phyloP scores from a whole-genome alignment of 306 rosid species.

The Fragaria iinumae region DNA sequence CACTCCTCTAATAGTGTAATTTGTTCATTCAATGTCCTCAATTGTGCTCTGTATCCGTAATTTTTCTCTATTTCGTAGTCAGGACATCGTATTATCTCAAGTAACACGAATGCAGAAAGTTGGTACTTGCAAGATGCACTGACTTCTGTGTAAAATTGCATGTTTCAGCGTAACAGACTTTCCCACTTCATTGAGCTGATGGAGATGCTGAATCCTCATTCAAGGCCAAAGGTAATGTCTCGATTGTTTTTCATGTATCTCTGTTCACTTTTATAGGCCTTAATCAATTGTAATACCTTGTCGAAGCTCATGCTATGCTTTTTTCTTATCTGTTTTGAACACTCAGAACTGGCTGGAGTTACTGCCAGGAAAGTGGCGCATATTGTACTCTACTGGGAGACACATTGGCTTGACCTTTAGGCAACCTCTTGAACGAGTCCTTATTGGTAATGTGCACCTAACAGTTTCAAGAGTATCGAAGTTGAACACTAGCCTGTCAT shows the following conservation, averaged over 20 bases:
- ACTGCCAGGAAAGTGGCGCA: conserved; percentile 96
- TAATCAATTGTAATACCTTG: not conserved
- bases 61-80: not conserved
- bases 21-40: not conserved
- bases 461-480: conserved; percentile 54
- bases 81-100: not conserved
- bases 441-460: conserved; percentile 69
- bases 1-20: not conserved
- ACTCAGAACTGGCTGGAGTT: conserved; percentile 81
- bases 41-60: not conserved
- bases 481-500: conserved; percentile 49
- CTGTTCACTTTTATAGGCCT: not conserved
- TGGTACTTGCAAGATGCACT: conserved; percentile 18
- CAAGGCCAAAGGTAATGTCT: conserved; percentile 76
- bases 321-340: not conserved
- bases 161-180: conserved; percentile 75
- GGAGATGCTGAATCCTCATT: conserved; percentile 93
- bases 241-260: not conserved
- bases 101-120: not conserved
- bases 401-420: conserved; percentile 89
- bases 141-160: conserved; percentile 14
- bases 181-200: conserved; percentile 86
- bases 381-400: conserved; percentile 85
- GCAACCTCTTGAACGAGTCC: conserved; percentile 76
- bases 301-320: not conserved